Percentiles rank a stretch among this genome's conserved stretches.
phyloP scores from a whole-genome alignment of 2,329 filamentous ascomycete genomes.

The Leptographium wingfieldii region DNA sequence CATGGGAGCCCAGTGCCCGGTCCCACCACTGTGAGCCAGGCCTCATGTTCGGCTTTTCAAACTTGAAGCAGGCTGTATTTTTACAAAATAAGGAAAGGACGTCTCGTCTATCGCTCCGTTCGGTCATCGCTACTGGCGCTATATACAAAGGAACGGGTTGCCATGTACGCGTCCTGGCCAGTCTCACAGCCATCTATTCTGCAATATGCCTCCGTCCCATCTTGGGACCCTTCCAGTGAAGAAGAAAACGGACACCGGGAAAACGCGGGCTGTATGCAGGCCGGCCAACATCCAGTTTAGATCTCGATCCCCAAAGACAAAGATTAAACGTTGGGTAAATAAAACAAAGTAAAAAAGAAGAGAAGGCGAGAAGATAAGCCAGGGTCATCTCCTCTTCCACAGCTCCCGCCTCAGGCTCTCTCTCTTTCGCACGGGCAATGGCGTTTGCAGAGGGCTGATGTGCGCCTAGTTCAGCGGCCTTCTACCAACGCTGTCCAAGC shows the following conservation, averaged over 20 bases:
- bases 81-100: not conserved
- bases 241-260: not conserved
- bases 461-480: slow-evolving; percentile 9
- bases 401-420: slow-evolving; percentile 7
- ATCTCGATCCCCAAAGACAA: not conserved
- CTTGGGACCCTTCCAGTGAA: not conserved
- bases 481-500: slow-evolving; percentile 1
- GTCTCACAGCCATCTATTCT: not conserved
- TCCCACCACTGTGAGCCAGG: not conserved
- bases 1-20: slow-evolving; percentile 36
- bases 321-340: not conserved
- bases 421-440: not conserved
- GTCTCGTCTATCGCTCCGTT: not conserved
- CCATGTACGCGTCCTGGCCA: not conserved
- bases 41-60: not conserved
- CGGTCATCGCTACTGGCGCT: slow-evolving; percentile 2
- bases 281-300: not conserved
- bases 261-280: not conserved
- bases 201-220: not conserved
- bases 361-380: not conserved
- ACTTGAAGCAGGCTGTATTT: not conserved
- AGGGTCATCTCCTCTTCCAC: not conserved
- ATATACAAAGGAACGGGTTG: not conserved
- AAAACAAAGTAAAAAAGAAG: not conserved
- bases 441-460: not conserved